A percentile compares a stretch with the other conserved stretches of the same genome.
Conservation (phyloP, 140 eudicot species). For the Erigeron philadelphicus region DNA sequence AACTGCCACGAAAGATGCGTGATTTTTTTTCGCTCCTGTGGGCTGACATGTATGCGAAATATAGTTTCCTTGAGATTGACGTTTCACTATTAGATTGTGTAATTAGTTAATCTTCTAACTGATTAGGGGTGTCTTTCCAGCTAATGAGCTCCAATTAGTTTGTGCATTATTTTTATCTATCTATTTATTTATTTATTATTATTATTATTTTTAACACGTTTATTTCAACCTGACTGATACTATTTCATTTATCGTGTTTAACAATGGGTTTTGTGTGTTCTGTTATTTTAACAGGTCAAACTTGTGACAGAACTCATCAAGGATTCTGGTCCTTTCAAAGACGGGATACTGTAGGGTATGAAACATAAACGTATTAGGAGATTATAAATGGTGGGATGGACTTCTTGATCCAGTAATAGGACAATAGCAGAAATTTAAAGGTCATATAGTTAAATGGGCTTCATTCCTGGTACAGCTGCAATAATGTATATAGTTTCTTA, state of each 20-base stretch:
- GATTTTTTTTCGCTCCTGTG: too few species aligned
- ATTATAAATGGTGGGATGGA: background rate
- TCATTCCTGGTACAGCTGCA: slow-evolving; percentile 8
- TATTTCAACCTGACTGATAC: background rate
- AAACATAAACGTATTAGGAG: slow-evolving; percentile 9
- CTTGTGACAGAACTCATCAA: slow-evolving; percentile 57
- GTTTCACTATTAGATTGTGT: background rate
- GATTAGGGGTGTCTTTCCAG: background rate
- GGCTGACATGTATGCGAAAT: background rate
- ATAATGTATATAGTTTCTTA: slow-evolving; percentile 21
- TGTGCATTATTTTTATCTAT: too few species aligned
- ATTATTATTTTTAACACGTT: too few species aligned
- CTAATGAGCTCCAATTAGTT: background rate
- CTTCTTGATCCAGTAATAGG: slow-evolving; percentile 14
- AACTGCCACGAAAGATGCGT: too few species aligned
- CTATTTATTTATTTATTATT: too few species aligned
- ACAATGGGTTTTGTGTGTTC: slow-evolving; percentile 12
- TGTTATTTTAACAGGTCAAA: slow-evolving; percentile 44
- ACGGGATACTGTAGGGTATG: slow-evolving; percentile 26
- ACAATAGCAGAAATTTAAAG: slow-evolving; percentile 9
- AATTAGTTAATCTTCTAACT: background rate
- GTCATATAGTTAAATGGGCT: slow-evolving; percentile 25
- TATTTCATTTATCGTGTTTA: background rate
- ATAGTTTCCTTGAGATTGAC: background rate
- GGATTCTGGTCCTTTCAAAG: slow-evolving; percentile 86